Evolutionary conservation across 495 filamentous ascomycete species (phyloP), one percentile per base, ranked within the genome.

Genomic region (Stereocaulon alpinum): DNA sequence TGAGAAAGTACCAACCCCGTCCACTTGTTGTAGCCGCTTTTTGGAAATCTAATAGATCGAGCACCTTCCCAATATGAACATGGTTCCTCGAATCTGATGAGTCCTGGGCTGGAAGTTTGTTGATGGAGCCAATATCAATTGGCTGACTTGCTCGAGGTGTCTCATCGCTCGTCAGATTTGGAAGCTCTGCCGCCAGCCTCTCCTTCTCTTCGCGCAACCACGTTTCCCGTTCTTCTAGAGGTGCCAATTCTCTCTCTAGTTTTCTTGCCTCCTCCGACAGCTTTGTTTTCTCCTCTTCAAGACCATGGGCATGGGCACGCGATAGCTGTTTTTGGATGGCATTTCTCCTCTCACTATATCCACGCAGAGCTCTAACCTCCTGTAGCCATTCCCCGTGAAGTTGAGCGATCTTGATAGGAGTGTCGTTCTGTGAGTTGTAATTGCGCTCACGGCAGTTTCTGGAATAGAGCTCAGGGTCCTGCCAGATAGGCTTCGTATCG

Each of bases 1-100:
- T 77, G 0, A 98, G 82, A 70, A 86, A 96, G 72, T 98, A 98
- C 89, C 91, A 98, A 0, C 93, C 93, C 91, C 91, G 97, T 17
- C 93, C 93, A 40, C 84, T 87, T 20, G 87, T 84, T 10, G 80
- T 84, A 20, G 82, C 84, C 3, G 91, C 89, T 55, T 76, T 81
- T 12, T 84, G 76, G 66, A 98, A 96, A 72, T 98, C 94, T 50
- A 98, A 74, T 2, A 97, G 74, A 22, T 83, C 79, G 0, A 98
- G 80, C 62, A 87, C 80, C 2, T 80, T 75, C 27, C 94, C 94
- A 62, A 98, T 88, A 61, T 91, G 79, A 7, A 90, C 86, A 69
- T 98, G 93, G 0, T 86, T 88, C 24, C 76, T 75, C 77, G 71
- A 79, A 62, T 80, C 74, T 11, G 79, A 80, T 58, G 77, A 70